Evolutionary conservation across 2,329 filamentous ascomycete species (phyloP).

Genomic region (Fusarium caatingaense): DNA sequence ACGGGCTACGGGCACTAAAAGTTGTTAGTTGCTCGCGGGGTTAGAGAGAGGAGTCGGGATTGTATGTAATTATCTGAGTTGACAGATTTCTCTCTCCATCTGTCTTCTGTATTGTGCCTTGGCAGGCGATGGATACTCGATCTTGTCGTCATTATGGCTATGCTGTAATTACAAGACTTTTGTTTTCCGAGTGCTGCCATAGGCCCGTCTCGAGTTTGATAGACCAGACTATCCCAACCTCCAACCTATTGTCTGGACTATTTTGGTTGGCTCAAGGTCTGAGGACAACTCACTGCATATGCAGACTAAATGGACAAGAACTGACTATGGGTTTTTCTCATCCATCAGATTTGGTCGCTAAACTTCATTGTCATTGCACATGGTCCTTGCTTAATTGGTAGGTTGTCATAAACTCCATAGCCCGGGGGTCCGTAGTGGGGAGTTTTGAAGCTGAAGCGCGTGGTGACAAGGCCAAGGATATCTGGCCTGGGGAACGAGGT

Average conservation of each 20-base stretch:
- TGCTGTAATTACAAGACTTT: not conserved
- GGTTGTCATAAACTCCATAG: conserved; percentile 23
- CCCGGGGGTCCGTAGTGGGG: conserved; percentile 20
- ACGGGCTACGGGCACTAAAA: conserved; percentile 40
- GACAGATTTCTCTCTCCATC: conserved; percentile 8
- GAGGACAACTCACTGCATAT: conserved; percentile 32
- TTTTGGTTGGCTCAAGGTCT: conserved; percentile 10
- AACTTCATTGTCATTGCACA: conserved; percentile 34
- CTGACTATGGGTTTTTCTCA: conserved; percentile 1
- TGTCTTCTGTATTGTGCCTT: conserved; percentile 1
- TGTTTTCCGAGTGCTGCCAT: not conserved
- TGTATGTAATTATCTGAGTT: conserved; percentile 12
- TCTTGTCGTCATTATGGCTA: not conserved
- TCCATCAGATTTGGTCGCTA: conserved; percentile 14
- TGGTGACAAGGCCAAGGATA: conserved; percentile 19
- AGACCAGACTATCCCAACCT: conserved; percentile 17
- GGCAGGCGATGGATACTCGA: conserved; percentile 4
- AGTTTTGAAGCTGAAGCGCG: conserved; percentile 25
- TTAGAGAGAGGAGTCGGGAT: not conserved
- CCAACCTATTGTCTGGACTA: conserved; percentile 3
- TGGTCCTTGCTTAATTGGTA: conserved; percentile 44
- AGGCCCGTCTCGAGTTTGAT: conserved; percentile 7
- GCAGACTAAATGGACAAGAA: conserved; percentile 10
- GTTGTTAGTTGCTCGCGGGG: conserved; percentile 34
- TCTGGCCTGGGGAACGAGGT: conserved; percentile 26